phyloP scores from a whole-genome alignment of 2,329 filamentous ascomycete genomes.

The Alternaria novae-zelandiae region DNA sequence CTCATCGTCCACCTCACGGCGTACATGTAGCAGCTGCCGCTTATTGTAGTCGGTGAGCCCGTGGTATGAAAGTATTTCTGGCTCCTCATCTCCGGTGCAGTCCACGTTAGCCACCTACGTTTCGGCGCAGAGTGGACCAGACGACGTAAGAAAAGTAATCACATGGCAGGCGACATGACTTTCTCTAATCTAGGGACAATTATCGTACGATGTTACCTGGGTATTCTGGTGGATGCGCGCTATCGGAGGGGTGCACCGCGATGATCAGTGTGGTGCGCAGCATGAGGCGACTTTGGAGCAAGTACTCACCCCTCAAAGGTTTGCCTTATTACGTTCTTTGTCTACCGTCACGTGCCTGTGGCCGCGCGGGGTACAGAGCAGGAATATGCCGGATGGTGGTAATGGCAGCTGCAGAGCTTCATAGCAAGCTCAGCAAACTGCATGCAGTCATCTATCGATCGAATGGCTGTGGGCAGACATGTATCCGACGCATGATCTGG shows the following conservation, averaged over 20 bases:
- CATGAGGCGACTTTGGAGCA: neutral
- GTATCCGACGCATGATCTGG: neutral
- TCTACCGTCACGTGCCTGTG: neutral
- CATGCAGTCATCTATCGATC: neutral
- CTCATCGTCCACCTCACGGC: conserved; percentile 12
- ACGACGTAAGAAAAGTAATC: neutral
- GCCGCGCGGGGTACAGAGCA: neutral
- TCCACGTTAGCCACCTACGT: neutral
- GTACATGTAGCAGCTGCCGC: conserved; percentile 18
- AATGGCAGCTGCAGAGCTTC: neutral
- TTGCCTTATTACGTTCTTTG: neutral
- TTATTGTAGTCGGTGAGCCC: conserved; percentile 14
- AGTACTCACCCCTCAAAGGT: neutral
- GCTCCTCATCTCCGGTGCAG: conserved; percentile 1
- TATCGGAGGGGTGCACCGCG: neutral
- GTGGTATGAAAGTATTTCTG: conserved; percentile 7
- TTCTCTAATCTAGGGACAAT: neutral
- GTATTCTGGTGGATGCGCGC: neutral
- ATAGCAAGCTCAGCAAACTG: neutral
- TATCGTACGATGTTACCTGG: neutral
- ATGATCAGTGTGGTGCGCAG: neutral
- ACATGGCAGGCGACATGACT: neutral
- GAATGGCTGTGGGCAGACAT: neutral
- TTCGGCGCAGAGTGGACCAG: neutral
- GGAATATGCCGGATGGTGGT: neutral